Base-by-base conservation (phyloP, 176 grass and related monocot genomes). In the Oryza longistaminata region DNA sequence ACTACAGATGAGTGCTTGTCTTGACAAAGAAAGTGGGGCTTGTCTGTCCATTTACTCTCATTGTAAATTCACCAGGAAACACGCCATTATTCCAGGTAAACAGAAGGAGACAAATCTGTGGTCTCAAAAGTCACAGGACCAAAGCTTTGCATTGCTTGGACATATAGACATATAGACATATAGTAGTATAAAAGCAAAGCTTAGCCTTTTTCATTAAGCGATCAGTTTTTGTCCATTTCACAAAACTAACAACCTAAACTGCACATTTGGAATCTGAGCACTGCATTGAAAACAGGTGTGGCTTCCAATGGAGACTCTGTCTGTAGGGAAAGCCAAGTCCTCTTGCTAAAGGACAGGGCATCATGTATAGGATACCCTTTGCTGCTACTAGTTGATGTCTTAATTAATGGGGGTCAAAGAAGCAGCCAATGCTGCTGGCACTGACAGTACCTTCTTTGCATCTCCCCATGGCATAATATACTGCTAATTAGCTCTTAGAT, bases 291-390 rank as follows among this genome's bases (percentile, higher is more conserved):
- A 43, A 10, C 31, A 50, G 19, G 75, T 24, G 69, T 19, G 25
- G 34, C 68, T 58, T 81, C 70, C 49, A 76, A 81, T 52, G 52
- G 71, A 37, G 74, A 40, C 39, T 40, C 70, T n/a, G 7, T n/a
- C 55, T 61, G 4, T 64, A 17, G 52, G 16, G 73, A 53, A 49
- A 73, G n/a, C 2, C 9, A 14, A 14, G 25, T 19, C n/a, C 33
- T 83, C 24, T 68, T 68, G 45, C 35, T 79, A 48, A 77, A 88
- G 71, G 85, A 91, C 89, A 88, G 66, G 71, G 71, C 85, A 37
- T 37, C 75, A 14, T 37, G 86, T 60, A 48, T 82, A 61, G 58
- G 84, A 71, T 85, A 35, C 73, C 33, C 66, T 73, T 62, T 53
- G 64, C 70, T 33, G 4, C 75, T 24, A 17, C 43, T 27, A 37